These are phyloP conservation scores for Vitis cinerea DNA, from an alignment of 164 flowering plant species.

Conservation along the genomic window DNA sequence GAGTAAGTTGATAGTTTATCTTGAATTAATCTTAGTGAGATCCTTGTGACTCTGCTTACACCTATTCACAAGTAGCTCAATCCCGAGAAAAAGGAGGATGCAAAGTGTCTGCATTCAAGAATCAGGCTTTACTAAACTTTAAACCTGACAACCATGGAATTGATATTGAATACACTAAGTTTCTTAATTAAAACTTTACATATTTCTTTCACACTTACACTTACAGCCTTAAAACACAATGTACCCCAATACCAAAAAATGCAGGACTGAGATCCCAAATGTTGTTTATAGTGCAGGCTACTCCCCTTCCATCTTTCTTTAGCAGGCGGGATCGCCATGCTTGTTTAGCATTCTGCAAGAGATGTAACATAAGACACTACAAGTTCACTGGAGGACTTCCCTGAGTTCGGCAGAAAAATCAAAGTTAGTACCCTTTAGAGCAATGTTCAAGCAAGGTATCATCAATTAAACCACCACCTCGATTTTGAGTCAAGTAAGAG, in stretches of 20 bases:
- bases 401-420: conserved; percentile 23
- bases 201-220: background rate
- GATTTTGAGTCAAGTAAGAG: too few relatives aligned
- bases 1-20: background rate
- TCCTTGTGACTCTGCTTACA: background rate
- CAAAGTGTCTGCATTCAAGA: background rate
- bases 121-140: background rate
- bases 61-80: background rate
- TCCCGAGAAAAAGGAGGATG: background rate
- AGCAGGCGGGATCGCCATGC: background rate
- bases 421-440: background rate
- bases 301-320: background rate
- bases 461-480: background rate
- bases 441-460: background rate
- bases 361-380: conserved; percentile 17
- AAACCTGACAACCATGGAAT: background rate
- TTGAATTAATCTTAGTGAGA: background rate
- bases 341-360: background rate
- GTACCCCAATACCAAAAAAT: background rate
- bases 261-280: background rate
- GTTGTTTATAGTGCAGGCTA: background rate
- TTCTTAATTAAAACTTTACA: background rate
- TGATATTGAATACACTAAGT: background rate
- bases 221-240: background rate
- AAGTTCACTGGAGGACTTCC: conserved; percentile 56